Evolutionary conservation across 208 protist species (phyloP).

Genomic region (Borovskyia barvae): DNA sequence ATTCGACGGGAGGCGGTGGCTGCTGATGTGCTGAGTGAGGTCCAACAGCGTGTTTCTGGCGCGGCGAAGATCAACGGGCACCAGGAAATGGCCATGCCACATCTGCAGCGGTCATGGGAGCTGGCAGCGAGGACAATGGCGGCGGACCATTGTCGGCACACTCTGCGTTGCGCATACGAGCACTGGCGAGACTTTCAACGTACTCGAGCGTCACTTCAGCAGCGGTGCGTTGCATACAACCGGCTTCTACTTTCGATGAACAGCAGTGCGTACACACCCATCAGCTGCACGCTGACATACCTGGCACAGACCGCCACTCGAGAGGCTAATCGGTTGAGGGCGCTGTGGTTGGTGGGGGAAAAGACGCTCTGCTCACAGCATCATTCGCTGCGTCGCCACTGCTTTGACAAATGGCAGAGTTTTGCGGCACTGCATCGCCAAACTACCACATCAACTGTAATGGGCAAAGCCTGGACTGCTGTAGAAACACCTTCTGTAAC

Average conservation of each 20-base stretch:
- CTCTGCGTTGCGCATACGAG: constrained; percentile 7
- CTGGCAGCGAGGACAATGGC: constrained; percentile 3
- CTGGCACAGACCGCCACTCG: constrained; percentile 2
- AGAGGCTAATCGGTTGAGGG: constrained; percentile 13
- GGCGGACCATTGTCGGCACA: neutral
- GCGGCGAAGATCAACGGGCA: neutral
- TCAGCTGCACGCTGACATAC: neutral
- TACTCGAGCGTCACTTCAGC: neutral
- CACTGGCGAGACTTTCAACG: constrained; percentile 19
- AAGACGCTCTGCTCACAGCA: constrained; percentile 1
- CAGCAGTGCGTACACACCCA: constrained; percentile 15
- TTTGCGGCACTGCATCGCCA: constrained; percentile 7
- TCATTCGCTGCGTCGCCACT: constrained; percentile 12
- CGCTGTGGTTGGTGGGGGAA: constrained; percentile 30
- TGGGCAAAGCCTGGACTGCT: constrained; percentile 18
- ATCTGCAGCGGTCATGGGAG: neutral
- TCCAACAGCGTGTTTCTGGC: constrained; percentile 13
- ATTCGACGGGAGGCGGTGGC: neutral
- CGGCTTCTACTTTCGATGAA: constrained; percentile 50
- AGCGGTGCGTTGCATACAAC: constrained; percentile 41
- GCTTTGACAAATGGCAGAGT: constrained; percentile 34
- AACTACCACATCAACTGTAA: neutral
- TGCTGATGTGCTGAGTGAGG: constrained; percentile 2
- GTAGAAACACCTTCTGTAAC: constrained; percentile 41
- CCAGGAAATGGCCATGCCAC: neutral